Percentiles rank a stretch among this genome's conserved stretches.
phyloP scores from a whole-genome alignment of 1,284 basidiomycete genomes.

The Ganoderma leucocontextum region DNA sequence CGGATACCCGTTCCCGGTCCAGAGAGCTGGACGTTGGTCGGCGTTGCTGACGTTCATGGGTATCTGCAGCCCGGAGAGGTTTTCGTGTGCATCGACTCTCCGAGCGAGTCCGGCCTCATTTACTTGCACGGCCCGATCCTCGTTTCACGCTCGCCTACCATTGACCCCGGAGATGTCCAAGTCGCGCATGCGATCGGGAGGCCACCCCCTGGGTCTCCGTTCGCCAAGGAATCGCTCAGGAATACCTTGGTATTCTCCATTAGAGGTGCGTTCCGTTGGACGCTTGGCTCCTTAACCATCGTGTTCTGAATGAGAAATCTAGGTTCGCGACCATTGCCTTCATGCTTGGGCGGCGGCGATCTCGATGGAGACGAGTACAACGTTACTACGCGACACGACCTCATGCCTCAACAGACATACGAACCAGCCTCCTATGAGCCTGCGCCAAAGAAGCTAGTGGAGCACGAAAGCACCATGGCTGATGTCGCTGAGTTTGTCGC shows the following conservation, averaged over 20 bases:
- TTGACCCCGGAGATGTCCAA: constrained; percentile 75
- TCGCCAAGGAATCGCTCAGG: constrained; percentile 55
- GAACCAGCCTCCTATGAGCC: constrained; percentile 62
- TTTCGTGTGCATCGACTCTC: constrained; percentile 61
- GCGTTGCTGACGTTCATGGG: constrained; percentile 68
- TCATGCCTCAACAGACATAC: constrained; percentile 36
- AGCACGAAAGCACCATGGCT: constrained; percentile 64
- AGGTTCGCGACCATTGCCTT: constrained; percentile 67
- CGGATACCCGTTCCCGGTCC: constrained; percentile 64
- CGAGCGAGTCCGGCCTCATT: constrained; percentile 43
- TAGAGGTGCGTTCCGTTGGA: constrained; percentile 46
- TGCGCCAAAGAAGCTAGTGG: constrained; percentile 55
- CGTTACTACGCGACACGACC: constrained; percentile 46
- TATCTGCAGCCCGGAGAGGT: constrained; percentile 61
- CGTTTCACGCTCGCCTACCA: constrained; percentile 70
- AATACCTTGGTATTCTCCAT: constrained; percentile 70
- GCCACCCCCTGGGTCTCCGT: constrained; percentile 62
- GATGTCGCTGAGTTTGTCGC: constrained; percentile 81
- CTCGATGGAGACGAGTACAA: constrained; percentile 70
- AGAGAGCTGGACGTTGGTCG: constrained; percentile 69
- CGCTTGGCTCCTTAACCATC: neutral
- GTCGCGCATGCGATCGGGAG: constrained; percentile 64
- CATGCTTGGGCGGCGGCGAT: constrained; percentile 71
- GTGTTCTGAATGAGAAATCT: neutral
- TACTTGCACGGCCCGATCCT: constrained; percentile 65